Evolutionary conservation across 768 basidiomycete genomes (phyloP), one percentile per base, ranked within the genome.

Genomic region (Calocybe gangraenosa): DNA sequence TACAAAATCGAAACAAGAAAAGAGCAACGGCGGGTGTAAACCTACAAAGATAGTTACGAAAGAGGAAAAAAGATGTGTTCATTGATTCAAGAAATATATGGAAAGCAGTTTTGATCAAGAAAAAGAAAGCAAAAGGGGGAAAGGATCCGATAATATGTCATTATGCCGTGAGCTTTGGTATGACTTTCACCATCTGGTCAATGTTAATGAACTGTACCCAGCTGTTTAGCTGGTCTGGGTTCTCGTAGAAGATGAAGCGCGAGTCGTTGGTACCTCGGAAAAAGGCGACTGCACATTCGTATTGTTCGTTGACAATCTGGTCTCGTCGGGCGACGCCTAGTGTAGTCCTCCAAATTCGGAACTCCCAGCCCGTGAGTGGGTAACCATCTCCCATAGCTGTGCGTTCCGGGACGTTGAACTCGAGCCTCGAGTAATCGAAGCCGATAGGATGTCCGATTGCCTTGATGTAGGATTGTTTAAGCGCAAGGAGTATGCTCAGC

Each of bases 191-290:
- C 70, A 90, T 78, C 64, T 88, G 82, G 65, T 89, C 85, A 46
- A 89, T 81, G 48, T 81, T 85, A 55, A 90, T 81, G 54, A 89
- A 91, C 65, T 90, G 87, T 11, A 90, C 84, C 86, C 87, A 89
- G 25, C 74, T 77, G 57, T 84, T 84, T 48, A 90, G 60, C 36
- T 87, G 79, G 54, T 81, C 79, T 33, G 70, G 62, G 20, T 77
- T 78, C 37, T 81, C 76, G 46, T 87, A 77, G 78, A 82, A 90
- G 13, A 90, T 73, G 53, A 88, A 89, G 48, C 70, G 79, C 44
- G 77, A 78, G 48, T 83, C 78, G 23, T 69, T 65, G 5, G 74
- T 76, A 8, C 84, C 84, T 21, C 87, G 71, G 67, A 82, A 90
- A 62, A 87, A 88, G 2, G 87, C 87, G 37, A 76, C 78, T 3